Evolutionary conservation across 129 eudicot species (phyloP).

Genomic region (Heracleum sosnowskyi): DNA sequence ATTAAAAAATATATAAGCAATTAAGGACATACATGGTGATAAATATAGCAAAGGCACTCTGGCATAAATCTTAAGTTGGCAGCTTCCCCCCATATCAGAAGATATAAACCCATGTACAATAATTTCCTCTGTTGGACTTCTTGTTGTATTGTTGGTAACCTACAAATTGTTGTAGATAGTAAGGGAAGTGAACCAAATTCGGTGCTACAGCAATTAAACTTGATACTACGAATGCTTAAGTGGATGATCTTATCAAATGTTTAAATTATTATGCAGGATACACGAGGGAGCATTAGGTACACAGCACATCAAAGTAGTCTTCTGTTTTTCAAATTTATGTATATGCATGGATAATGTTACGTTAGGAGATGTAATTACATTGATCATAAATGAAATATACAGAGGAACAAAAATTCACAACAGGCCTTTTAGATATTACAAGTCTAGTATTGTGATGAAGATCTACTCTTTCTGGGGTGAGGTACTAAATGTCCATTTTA

Average conservation of each 20-base stretch:
- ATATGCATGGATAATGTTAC: not conserved
- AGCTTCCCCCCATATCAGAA: constrained; percentile 99
- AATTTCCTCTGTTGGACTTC: constrained; percentile 96
- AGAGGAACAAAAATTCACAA: no score
- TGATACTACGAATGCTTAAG: not conserved
- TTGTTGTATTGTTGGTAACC: constrained; percentile 96
- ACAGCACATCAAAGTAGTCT: not conserved
- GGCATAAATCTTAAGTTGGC: constrained; percentile 99
- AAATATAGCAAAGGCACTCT: constrained; percentile 95
- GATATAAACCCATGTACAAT: constrained; percentile 89
- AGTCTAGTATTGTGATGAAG: not conserved
- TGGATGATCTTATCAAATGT: not conserved
- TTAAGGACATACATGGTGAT: constrained; percentile 74
- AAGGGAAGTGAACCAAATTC: no score
- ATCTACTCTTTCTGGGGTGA: not conserved
- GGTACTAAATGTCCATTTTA: not conserved
- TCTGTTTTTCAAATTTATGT: no score
- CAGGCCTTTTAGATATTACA: not conserved
- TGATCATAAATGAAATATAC: no score
- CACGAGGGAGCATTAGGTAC: not conserved
- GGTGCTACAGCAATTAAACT: not conserved
- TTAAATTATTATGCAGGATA: not conserved
- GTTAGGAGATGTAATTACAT: not conserved
- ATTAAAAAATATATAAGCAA: not conserved
- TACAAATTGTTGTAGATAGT: constrained; percentile 17